Evolutionary conservation across 2,329 filamentous ascomycete species (phyloP).

Genomic region (Colletotrichum eremochloae): DNA sequence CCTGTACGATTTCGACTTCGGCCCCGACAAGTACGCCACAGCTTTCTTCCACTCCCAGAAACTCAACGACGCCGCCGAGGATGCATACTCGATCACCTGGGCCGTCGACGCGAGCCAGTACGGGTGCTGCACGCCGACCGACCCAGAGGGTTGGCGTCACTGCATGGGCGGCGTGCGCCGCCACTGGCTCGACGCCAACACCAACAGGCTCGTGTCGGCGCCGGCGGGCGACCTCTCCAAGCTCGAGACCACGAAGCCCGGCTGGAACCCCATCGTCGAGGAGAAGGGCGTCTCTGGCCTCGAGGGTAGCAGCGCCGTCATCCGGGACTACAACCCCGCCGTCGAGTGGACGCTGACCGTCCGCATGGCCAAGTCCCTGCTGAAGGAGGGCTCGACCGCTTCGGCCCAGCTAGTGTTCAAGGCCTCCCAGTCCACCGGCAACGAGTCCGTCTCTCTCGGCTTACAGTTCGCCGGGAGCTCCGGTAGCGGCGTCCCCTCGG

Average conservation of each 20-base stretch:
- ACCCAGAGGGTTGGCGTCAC: conserved; percentile 49
- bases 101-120: conserved; percentile 54
- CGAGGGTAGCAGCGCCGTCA: conserved; percentile 34
- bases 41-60: conserved; percentile 49
- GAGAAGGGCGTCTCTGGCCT: conserved; percentile 32
- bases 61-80: conserved; percentile 26
- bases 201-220: conserved; percentile 36
- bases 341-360: conserved; percentile 42
- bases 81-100: conserved; percentile 52
- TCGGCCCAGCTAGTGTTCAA: conserved; percentile 49
- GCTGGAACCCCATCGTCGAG: conserved; percentile 42
- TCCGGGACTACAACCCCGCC: conserved; percentile 41
- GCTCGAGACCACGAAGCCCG: conserved; percentile 33
- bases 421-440: conserved; percentile 42
- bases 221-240: conserved; percentile 38
- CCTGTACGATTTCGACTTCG: conserved; percentile 51
- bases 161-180: conserved; percentile 40
- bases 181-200: conserved; percentile 41
- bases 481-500: conserved; percentile 40
- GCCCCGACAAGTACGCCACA: conserved; percentile 54
- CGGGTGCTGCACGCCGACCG: conserved; percentile 49
- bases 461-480: conserved; percentile 46
- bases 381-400: conserved; percentile 30
- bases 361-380: conserved; percentile 37
- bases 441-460: conserved; percentile 41